A percentile compares a stretch with the other conserved stretches of the same genome.
Evolutionary conservation across 2,329 filamentous ascomycete species (phyloP).

Genomic region (Epichloe elymi): DNA sequence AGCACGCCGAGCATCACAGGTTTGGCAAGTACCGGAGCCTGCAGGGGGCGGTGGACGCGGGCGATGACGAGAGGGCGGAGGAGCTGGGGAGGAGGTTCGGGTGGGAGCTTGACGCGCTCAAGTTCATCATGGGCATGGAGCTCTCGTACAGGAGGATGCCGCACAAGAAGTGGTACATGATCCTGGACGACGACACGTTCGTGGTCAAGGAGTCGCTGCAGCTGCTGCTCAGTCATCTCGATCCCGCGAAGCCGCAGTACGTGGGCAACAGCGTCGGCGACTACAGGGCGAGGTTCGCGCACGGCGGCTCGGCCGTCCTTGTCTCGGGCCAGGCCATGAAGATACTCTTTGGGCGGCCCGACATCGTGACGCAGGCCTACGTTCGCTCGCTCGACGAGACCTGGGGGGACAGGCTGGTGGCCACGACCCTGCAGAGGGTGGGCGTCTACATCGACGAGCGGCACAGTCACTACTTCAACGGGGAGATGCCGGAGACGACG

Average conservation of each 20-base stretch:
- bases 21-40: constrained; percentile 28
- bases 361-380: constrained; percentile 31
- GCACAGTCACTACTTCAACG: constrained; percentile 42
- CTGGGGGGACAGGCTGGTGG: constrained; percentile 41
- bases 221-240: constrained; percentile 34
- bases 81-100: constrained; percentile 26
- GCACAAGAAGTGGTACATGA: constrained; percentile 44
- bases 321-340: constrained; percentile 37
- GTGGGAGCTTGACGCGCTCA: constrained; percentile 38
- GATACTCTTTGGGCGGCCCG: constrained; percentile 29
- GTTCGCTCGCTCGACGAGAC: constrained; percentile 35
- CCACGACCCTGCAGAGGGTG: constrained; percentile 37
- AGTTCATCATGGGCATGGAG: constrained; percentile 43
- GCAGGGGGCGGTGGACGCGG: constrained; percentile 23
- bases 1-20: constrained; percentile 18
- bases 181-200: constrained; percentile 46
- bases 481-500: constrained; percentile 35
- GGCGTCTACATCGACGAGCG: constrained; percentile 43
- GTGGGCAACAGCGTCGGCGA: constrained; percentile 45
- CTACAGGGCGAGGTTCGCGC: constrained; percentile 41
- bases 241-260: constrained; percentile 33
- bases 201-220: constrained; percentile 35
- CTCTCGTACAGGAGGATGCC: constrained; percentile 36
- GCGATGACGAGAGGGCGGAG: constrained; percentile 24
- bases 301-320: constrained; percentile 41